Base-by-base conservation (phyloP, 305 asterid genomes). In the Striga hermonthica region DNA sequence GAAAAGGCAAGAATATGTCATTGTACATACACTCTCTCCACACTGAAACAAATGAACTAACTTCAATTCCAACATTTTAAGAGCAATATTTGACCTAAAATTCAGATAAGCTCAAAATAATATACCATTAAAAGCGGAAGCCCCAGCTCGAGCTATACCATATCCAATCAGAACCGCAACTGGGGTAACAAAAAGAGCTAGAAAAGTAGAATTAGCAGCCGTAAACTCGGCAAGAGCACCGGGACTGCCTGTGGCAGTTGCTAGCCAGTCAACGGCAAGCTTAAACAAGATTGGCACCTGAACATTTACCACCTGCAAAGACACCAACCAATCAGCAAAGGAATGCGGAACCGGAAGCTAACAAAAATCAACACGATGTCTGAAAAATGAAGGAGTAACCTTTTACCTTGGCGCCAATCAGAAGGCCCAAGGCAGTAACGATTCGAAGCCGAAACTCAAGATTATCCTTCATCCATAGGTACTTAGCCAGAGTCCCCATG, bases 251-350 rank as follows among this genome's bases (percentile, higher is more conserved):
- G 95, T 72, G 40, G 84, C 80, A 34, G 91, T 78, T 49, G 93
- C 77, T 65, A 93, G 74, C 95, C 96, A 88, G 74, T 93, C 99
- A 74, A 93, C 92, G 22, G 97, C 91, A 50, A 90, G 81, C 84
- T 93, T 93, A 78, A 93, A 90, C 87, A 93, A 82, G 84, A 93
- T 88, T 6, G 97, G 97, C 67, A 90, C 99, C 83, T 93, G 99
- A 73, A 93, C 96, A 80, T 90, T 93, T 72, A 93, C 60, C 67
- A 93, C 99, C 99, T 93, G 80, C 74, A 71, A 64, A 79, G 31
- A 12, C 43, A 69, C 66, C 66, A 56, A 69, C 55, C 62, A 64
- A 67, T 13, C 68, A 31, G 31, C 31, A 22, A 22, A 9, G 13
- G 35, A 57, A 31, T 37, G 49, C 55, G 68, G 58, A 56, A 48